Base-by-base conservation (phyloP, 441 rosid species). In the Populus hybrid region DNA sequence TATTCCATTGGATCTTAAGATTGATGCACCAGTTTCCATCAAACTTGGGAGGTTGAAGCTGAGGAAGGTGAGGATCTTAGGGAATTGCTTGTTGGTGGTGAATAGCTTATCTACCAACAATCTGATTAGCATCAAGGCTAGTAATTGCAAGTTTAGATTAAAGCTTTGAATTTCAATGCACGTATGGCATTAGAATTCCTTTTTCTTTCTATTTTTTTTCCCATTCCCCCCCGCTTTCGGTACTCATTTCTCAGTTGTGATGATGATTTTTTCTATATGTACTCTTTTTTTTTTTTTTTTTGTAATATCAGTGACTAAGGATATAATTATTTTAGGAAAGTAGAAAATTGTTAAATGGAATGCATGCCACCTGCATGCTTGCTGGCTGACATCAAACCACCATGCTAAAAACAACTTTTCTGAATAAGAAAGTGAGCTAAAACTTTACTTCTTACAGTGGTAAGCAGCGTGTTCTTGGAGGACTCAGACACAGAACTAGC, bases 21-120 rank as follows among this genome's bases (percentile, higher is more conserved):
- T 89, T 1, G 82, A 82, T 31, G 97, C 93, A 80, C 96, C 97
- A 18, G 97, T 95, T 77, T 85, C 94, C 82, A 56, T 93, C 23
- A 92, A 91, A 83, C 86, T 95, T 2, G 99, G 98, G 77, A 86
- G 79, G 71, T 76, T 95, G 87, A 93, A 91, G 89, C 78, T 92
- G 73, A 79, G 83, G 83, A 83, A 92, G 84, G 80, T 95, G 65
- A 93, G 80, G 79, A 88, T 93, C 77, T 68, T 28, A 76, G 98
- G 88, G 6, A 83, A 87, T 76, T 95, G 99, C 77, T 45, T 80
- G 74, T 73, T 95, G 75, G 80, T 85, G 33, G 95, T 94, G 33
- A 80, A 95, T 79, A 86, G 80, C 77, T 79, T 95, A 36, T 31
- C 90, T 67, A 76, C 88, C 69, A 82, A 86, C 74, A 89, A 74